Percentiles rank a stretch among this genome's conserved stretches.
Evolutionary conservation across 2,329 filamentous ascomycete species (phyloP).

Genomic region (Colletotrichum euphorbiae): DNA sequence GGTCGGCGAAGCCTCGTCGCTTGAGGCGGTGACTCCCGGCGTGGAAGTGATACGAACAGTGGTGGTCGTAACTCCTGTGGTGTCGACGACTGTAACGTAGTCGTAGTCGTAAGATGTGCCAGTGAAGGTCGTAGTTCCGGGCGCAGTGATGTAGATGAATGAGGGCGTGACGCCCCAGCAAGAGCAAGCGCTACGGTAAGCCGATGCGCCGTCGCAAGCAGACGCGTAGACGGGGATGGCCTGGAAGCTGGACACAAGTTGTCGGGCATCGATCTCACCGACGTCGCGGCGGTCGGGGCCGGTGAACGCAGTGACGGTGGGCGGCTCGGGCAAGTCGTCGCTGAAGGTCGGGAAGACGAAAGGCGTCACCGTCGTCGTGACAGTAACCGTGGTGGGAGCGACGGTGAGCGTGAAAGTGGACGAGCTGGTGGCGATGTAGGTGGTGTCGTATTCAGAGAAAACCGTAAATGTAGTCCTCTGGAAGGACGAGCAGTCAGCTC

Average conservation of each 20-base stretch:
- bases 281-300: constrained; percentile 2
- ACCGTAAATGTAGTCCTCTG: constrained; percentile 17
- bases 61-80: constrained; percentile 6
- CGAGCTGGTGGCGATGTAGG: constrained; percentile 16
- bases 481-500: constrained; percentile 20
- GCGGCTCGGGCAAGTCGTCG: background rate
- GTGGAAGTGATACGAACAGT: constrained; percentile 1
- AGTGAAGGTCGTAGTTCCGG: background rate
- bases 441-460: constrained; percentile 41
- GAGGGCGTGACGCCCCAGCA: constrained; percentile 43
- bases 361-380: constrained; percentile 14
- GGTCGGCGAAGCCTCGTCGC: too few species aligned
- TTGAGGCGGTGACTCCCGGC: background rate
- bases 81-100: constrained; percentile 1
- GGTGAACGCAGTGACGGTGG: constrained; percentile 1
- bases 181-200: constrained; percentile 45
- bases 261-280: constrained; percentile 11
- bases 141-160: constrained; percentile 23
- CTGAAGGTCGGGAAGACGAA: background rate
- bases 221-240: constrained; percentile 43
- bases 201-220: constrained; percentile 40
- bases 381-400: constrained; percentile 5
- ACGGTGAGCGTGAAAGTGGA: constrained; percentile 2
- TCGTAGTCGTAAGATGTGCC: background rate
- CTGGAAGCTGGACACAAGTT: background rate